phyloP scores from a whole-genome alignment of 352 stramenopile genomes.

The Pythium pyrilobum region DNA sequence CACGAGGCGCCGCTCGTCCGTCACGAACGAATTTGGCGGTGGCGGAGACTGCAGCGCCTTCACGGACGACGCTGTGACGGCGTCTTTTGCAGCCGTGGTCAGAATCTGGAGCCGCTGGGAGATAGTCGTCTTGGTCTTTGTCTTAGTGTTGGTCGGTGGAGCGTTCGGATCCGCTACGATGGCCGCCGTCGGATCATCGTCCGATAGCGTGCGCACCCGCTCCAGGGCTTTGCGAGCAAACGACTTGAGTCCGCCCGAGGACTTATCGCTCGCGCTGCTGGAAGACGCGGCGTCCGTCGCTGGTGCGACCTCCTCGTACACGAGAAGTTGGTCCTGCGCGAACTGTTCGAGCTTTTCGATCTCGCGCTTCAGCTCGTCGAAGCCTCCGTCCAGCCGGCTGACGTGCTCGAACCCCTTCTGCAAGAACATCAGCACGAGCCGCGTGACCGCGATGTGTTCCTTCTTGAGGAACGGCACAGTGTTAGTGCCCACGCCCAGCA shows the following conservation, averaged over 20 bases:
- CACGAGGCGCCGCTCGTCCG: constrained; percentile 29
- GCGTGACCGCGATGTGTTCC: constrained; percentile 72
- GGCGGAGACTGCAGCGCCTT: constrained; percentile 18
- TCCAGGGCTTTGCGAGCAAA: constrained; percentile 23
- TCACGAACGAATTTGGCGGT: neutral
- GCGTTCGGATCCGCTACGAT: neutral
- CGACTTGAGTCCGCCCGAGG: constrained; percentile 12
- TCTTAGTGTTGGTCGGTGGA: constrained; percentile 9
- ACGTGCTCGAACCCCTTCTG: constrained; percentile 86
- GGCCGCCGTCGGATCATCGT: constrained; percentile 17
- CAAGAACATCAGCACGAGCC: constrained; percentile 80
- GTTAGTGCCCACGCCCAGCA: constrained; percentile 13
- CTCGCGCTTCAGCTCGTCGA: constrained; percentile 69
- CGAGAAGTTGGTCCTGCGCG: constrained; percentile 67
- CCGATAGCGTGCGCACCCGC: constrained; percentile 20
- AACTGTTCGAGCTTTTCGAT: constrained; percentile 63
- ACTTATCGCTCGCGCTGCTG: neutral
- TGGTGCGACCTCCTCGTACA: constrained; percentile 21
- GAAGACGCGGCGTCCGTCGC: neutral
- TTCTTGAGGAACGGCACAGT: constrained; percentile 19
- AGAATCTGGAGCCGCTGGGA: constrained; percentile 63
- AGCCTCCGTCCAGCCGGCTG: constrained; percentile 74
- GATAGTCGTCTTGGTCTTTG: constrained; percentile 31
- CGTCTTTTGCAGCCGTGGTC: constrained; percentile 67
- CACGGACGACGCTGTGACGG: constrained; percentile 18